Conservation (phyloP, 2,329 filamentous ascomycete genomes). For the Neurospora sp. region DNA sequence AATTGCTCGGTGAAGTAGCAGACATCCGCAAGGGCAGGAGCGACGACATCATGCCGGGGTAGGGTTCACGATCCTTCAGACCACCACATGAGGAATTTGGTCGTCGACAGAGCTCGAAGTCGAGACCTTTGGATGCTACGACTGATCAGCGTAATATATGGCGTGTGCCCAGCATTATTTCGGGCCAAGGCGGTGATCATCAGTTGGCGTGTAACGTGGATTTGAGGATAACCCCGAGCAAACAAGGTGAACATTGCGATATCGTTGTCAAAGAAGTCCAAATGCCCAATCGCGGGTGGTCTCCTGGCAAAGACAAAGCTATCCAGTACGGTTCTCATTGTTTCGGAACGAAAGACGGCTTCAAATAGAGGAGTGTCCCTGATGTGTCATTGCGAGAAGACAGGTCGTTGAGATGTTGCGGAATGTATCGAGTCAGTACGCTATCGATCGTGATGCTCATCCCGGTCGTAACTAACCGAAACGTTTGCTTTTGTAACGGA, state of each 20-base stretch:
- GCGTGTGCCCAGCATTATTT: background rate
- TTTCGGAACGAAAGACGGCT: background rate
- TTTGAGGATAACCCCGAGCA: background rate
- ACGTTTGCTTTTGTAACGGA: fast-evolving
- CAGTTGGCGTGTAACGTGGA: background rate
- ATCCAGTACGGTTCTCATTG: background rate
- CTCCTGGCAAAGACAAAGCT: too few relatives aligned
- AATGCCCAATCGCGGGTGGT: too few relatives aligned
- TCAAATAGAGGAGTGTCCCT: background rate
- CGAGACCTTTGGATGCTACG: background rate
- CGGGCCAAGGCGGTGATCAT: background rate
- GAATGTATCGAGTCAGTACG: background rate
- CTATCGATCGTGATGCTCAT: background rate
- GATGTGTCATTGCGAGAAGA: background rate
- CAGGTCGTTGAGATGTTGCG: background rate
- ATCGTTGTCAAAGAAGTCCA: background rate
- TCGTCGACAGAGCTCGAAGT: background rate
- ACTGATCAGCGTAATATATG: background rate
- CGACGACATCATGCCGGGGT: background rate
- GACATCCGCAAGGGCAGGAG: background rate
- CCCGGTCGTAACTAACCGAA: background rate
- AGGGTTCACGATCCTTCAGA: background rate
- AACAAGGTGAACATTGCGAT: background rate
- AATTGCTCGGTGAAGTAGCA: background rate
- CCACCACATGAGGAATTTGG: background rate